Evolutionary conservation across 805 yeast genomes (phyloP), one percentile per base, ranked within the genome.

Genomic region (Komagataella pastoris): DNA sequence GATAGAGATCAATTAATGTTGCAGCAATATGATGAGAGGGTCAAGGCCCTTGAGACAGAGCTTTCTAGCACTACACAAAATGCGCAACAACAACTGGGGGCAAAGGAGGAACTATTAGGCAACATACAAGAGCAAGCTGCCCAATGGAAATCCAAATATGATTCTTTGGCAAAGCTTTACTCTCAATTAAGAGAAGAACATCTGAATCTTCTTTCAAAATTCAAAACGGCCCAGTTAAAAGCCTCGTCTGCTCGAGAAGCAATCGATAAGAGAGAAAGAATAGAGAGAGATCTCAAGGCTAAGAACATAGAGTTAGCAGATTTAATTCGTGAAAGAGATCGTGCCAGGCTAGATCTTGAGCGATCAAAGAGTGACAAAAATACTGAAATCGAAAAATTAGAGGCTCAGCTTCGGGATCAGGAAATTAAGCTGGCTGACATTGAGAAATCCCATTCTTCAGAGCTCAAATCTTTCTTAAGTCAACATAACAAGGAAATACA

Each of bases 131-230:
- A 86, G 51, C 96, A 89, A 65, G 74, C 85, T 46, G 70, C 65
- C 24, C 76, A 78, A 54, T 90, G 96, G 96, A 80, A 86, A 55
- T 79, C 78, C 51, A 90, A 90, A 69, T 90, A 90, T 66, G 96
- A 89, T 61, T 76, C 93, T 0, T 73, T 90, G 55, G 97, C 97
- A 5, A 88, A 88, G 61, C 72, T 90, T 56, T 90, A 90, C 65
- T 83, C 95, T 1, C 96, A 89, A 67, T 72, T 90, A 58, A 83
- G 97, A 62, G 95, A 87, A 66, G 97, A 90, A 66, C 97, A 90
- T 63, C 73, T 90, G 60, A 85, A 82, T 55, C 68, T 89, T 52
- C 74, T 90, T 61, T 74, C 85, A 50, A 84, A 83, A 61, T 83
- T 83, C 62, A 89, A 90, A 63, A 82, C 84, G 58, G 74, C 83